Evolutionary conservation across 2,329 filamentous ascomycete species (phyloP).

Genomic region (Fusarium tricinctum): DNA sequence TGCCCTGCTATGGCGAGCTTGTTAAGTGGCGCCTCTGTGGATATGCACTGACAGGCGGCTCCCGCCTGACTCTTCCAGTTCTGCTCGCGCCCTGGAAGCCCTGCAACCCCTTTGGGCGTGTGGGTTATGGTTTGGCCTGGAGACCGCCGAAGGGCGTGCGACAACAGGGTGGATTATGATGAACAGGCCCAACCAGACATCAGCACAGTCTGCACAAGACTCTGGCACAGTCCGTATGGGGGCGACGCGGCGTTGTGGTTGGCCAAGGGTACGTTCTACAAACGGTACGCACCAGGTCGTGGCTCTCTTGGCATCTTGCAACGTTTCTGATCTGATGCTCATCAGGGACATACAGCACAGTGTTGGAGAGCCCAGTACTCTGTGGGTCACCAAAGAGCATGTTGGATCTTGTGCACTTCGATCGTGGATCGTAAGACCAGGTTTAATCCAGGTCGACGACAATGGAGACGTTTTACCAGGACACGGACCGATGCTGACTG

Average conservation of each 20-base stretch:
- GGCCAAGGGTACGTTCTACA: slow-evolving; percentile 13
- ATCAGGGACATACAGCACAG: slow-evolving; percentile 25
- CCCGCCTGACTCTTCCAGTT: slow-evolving; percentile 47
- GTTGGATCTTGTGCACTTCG: slow-evolving; percentile 43
- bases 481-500: slow-evolving; percentile 42
- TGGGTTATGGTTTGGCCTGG: slow-evolving; percentile 40
- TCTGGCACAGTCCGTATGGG: slow-evolving; percentile 27
- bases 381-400: slow-evolving; percentile 34
- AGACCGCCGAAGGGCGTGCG: slow-evolving; percentile 39
- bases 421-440: slow-evolving; percentile 48
- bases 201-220: slow-evolving; percentile 29
- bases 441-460: slow-evolving; percentile 37
- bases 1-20: slow-evolving; percentile 50
- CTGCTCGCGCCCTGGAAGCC: slow-evolving; percentile 36
- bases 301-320: slow-evolving; percentile 32
- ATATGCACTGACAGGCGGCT: slow-evolving; percentile 42
- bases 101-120: slow-evolving; percentile 40
- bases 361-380: slow-evolving; percentile 15
- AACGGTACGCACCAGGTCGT: slow-evolving; percentile 33
- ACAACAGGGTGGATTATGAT: slow-evolving; percentile 35
- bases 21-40: slow-evolving; percentile 48
- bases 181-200: slow-evolving; percentile 13
- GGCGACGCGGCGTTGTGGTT: slow-evolving; percentile 20
- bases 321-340: slow-evolving; percentile 42
- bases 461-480: slow-evolving; percentile 23